Evolutionary conservation across 2,329 filamentous ascomycete genomes (phyloP), one percentile per base, ranked within the genome.

Genomic region (Fusarium fujikuroi): DNA sequence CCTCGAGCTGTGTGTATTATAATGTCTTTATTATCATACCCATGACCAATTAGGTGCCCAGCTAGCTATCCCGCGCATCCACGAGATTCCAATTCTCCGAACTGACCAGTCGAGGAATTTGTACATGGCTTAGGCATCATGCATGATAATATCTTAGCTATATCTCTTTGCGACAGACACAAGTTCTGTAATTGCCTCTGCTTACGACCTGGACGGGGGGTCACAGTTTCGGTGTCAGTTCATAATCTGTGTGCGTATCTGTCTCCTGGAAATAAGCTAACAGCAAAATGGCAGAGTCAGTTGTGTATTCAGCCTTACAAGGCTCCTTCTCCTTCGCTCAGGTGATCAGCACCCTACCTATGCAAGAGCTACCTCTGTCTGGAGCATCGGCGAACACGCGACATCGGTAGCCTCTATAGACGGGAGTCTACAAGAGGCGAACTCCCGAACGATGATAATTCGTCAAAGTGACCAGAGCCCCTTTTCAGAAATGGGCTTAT

Each of bases 361-460:
- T 18, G 2, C 15, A 7, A 3, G 7, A 3, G 3, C 4, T 18
- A 7, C 10, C 16, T 18, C 2, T n/a, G 10, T 10, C 7, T 16
- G 10, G 0, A 12, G 3, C 3, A 32, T 11, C 14, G 11, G 5
- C 23, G 10, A 5, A 12, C 4, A 15, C 3, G 4, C 1, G 3
- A 5, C 16, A 7, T 19, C 37, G 0, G 15, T 19, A 32, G 11
- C 3, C 0, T 7, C 2, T 36, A 36, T 7, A 7, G 7, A 9
- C 11, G 4, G 14, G 14, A 18, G 14, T 3, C 16, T 0, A 21
- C 11, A 40, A 9, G 37, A 21, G 11, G 7, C 37, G 19, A 8
- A 14, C 19, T 14, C 14, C 19, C 7, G 9, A 16, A 18, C 6
- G 10, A 56, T n/a, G 3, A 23, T 8, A 7, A 10, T 19, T 34